A percentile compares a stretch with the other conserved stretches of the same genome.
These are phyloP conservation scores for Grosmannia serpens DNA, from an alignment of 2,329 filamentous ascomycete species.

Conservation along the genomic window DNA sequence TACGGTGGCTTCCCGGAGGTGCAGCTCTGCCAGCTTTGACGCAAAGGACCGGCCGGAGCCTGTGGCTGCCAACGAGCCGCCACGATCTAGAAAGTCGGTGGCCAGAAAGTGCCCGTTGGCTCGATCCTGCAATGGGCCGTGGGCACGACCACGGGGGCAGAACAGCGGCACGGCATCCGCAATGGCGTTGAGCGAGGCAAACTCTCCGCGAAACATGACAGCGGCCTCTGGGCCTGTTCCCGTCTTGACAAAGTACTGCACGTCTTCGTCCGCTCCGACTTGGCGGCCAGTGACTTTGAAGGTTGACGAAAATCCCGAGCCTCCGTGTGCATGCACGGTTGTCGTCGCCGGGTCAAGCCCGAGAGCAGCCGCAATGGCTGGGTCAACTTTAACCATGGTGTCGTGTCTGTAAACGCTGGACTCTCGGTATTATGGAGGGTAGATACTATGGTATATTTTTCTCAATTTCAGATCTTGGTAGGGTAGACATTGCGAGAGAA, in stretches of 20 bases:
- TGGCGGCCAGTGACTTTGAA: conserved; percentile 25
- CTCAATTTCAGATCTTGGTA: too few species aligned
- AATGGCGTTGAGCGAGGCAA: conserved; percentile 74
- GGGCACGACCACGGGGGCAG: conserved; percentile 64
- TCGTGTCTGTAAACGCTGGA: neutral
- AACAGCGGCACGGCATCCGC: conserved; percentile 59
- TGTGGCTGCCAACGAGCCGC: conserved; percentile 23
- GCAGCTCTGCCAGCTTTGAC: conserved; percentile 64
- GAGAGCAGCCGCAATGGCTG: conserved; percentile 50
- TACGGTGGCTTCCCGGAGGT: conserved; percentile 59
- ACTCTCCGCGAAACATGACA: conserved; percentile 69
- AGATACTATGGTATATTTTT: neutral
- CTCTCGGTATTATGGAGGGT: neutral
- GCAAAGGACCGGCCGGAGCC: conserved; percentile 51
- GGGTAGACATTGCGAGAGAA: too few species aligned
- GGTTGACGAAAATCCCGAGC: conserved; percentile 58
- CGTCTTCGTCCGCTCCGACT: conserved; percentile 6
- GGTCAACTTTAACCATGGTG: conserved; percentile 36
- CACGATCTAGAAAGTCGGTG: conserved; percentile 71
- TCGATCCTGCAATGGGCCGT: conserved; percentile 48
- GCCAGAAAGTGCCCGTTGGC: conserved; percentile 45
- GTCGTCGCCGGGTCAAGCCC: conserved; percentile 42
- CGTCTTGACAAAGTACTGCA: conserved; percentile 62
- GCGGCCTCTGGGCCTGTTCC: conserved; percentile 47
- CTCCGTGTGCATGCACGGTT: conserved; percentile 48